These are phyloP conservation scores for Cocos nucifera DNA, from an alignment of 176 grass and related monocot genomes.

Conservation along the genomic window DNA sequence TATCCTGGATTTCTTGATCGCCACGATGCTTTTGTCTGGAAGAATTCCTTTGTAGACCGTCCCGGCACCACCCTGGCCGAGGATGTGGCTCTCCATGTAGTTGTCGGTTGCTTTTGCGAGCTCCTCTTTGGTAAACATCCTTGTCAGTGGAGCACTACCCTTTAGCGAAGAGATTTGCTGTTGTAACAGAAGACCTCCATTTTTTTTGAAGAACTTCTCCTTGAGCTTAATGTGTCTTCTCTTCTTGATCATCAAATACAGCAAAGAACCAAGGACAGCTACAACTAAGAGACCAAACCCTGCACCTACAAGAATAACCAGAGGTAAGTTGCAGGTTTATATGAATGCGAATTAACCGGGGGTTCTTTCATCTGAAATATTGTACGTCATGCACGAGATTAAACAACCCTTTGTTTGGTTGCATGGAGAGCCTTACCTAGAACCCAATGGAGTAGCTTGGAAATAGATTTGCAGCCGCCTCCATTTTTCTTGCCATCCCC, in stretches of 20 bases:
- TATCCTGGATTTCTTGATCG: neutral
- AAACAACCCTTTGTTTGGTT: no score
- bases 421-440: no score
- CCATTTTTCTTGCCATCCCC: neutral
- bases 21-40: neutral
- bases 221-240: neutral
- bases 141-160: neutral
- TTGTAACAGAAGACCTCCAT: neutral
- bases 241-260: neutral
- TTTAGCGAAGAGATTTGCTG: neutral
- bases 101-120: neutral
- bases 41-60: neutral
- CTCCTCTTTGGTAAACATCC: neutral
- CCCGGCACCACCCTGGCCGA: neutral
- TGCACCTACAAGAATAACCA: neutral
- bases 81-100: neutral
- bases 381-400: no score
- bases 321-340: no score
- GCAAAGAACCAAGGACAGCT: neutral
- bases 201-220: constrained; percentile 1
- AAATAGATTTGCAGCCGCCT: constrained; percentile 6
- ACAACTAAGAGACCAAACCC: neutral
- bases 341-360: no score
- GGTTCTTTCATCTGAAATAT: no score
- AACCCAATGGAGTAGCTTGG: neutral